These are phyloP conservation scores for Debaryomyces sp. DNA, from an alignment of 1,139 yeast species.

Conservation along the genomic window DNA sequence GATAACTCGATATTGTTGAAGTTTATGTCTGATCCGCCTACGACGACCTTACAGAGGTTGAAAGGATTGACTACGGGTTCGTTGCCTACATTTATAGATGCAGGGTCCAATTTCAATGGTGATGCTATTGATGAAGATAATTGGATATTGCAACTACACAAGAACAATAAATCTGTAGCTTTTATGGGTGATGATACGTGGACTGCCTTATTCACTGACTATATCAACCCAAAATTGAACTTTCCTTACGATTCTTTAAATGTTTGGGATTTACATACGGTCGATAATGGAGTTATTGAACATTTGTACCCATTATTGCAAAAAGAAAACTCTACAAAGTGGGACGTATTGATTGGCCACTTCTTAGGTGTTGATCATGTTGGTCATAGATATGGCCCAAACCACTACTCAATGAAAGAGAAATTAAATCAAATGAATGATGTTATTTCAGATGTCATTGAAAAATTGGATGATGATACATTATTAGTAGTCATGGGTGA, in stretches of 20 bases:
- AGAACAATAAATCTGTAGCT: conserved; percentile 61
- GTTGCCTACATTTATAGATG: conserved; percentile 93
- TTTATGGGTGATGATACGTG: conserved; percentile 98
- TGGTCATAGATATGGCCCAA: conserved; percentile 95
- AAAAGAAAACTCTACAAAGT: conserved; percentile 36
- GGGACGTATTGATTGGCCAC: conserved; percentile 93
- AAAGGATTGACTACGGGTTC: conserved; percentile 97
- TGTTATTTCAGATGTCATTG: conserved; percentile 57
- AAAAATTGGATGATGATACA: conserved; percentile 71
- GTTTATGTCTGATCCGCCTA: conserved; percentile 96
- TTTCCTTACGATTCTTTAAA: conserved; percentile 87
- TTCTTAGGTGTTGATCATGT: conserved; percentile 96
- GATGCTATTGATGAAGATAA: conserved; percentile 91
- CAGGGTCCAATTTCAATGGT: conserved; percentile 96
- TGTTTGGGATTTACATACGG: conserved; percentile 94
- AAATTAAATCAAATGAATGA: conserved; percentile 80
- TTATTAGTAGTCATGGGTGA: conserved; percentile 89
- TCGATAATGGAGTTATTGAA: conserved; percentile 85
- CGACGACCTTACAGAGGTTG: conserved; percentile 90
- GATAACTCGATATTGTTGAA: conserved; percentile 69
- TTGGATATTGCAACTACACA: conserved; percentile 71
- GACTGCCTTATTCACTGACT: conserved; percentile 79
- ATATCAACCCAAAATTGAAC: conserved; percentile 54
- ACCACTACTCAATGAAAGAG: conserved; percentile 77
- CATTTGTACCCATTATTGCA: conserved; percentile 60